Conservation (phyloP, 208 protist species). For the Porcisia hertigi region DNA sequence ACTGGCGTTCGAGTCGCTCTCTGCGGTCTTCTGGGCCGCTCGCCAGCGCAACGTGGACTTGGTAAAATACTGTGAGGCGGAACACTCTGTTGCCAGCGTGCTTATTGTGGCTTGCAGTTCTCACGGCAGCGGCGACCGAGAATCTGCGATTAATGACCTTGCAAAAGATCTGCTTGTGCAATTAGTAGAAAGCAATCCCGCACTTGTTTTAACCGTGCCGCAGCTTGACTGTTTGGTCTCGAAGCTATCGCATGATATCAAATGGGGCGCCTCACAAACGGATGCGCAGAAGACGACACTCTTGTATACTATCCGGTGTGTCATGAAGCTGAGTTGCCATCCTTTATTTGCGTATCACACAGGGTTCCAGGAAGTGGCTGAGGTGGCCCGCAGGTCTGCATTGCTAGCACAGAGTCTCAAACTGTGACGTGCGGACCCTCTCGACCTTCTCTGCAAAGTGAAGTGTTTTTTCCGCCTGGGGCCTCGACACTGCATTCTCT, state of each 20-base stretch:
- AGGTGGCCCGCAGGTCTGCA: conserved; percentile 23
- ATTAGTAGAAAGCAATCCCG: conserved; percentile 43
- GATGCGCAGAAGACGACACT: conserved; percentile 36
- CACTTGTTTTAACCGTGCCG: conserved; percentile 22
- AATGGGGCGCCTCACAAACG: conserved; percentile 17
- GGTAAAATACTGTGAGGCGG: conserved; percentile 48
- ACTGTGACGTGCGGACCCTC: conserved; percentile 2
- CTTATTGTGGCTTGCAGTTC: conserved; percentile 52
- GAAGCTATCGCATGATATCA: conserved; percentile 51
- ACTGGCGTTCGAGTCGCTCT: conserved; percentile 93
- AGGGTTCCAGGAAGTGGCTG: conserved; percentile 42
- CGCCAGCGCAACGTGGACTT: conserved; percentile 30
- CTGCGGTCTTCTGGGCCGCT: conserved; percentile 62
- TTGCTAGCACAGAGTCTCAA: conserved; percentile 30
- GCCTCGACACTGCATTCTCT: not conserved
- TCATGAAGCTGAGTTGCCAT: conserved; percentile 37
- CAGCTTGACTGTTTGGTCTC: conserved; percentile 38
- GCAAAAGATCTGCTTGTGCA: conserved; percentile 46
- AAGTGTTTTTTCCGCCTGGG: not conserved
- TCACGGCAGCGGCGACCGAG: conserved; percentile 44
- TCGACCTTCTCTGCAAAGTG: not conserved
- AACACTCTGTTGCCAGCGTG: conserved; percentile 33
- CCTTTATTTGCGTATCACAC: conserved; percentile 39
- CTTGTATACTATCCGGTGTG: conserved; percentile 41
- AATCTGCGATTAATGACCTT: conserved; percentile 45